These are phyloP conservation scores for Coleophoma eucalyptorum DNA, from an alignment of 2,329 filamentous ascomycete species.

Conservation along the genomic window DNA sequence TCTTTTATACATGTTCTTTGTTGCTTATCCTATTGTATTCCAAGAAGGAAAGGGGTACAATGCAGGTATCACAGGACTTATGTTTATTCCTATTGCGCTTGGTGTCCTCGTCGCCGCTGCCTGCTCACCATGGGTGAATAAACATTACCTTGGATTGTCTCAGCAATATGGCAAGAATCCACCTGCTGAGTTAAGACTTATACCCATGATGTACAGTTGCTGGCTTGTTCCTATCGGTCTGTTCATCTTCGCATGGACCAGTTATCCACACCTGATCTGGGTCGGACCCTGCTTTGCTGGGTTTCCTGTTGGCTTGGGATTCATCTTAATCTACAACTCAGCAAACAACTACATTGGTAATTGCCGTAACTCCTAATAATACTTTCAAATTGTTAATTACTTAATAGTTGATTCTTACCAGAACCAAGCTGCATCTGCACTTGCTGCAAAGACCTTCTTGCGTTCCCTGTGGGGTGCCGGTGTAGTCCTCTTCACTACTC, in stretches of 20 bases:
- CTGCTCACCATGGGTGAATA: not conserved
- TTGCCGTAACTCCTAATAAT: no score
- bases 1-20: slow-evolving; percentile 33
- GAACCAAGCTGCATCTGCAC: slow-evolving; percentile 74
- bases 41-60: slow-evolving; percentile 39
- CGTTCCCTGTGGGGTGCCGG: slow-evolving; percentile 77
- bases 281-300: slow-evolving; percentile 42
- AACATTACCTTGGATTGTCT: slow-evolving; percentile 6
- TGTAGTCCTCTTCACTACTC: slow-evolving; percentile 74
- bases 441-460: slow-evolving; percentile 79
- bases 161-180: slow-evolving; percentile 50
- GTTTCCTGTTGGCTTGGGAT: slow-evolving; percentile 36
- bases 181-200: slow-evolving; percentile 59
- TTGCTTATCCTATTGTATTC: slow-evolving; percentile 42
- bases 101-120: slow-evolving; percentile 24
- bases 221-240: slow-evolving; percentile 60
- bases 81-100: slow-evolving; percentile 50
- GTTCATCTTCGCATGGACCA: slow-evolving; percentile 69
- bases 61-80: slow-evolving; percentile 38
- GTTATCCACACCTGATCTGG: slow-evolving; percentile 52
- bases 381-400: no score
- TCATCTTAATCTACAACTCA: slow-evolving; percentile 61
- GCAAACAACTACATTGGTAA: not conserved
- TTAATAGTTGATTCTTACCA: slow-evolving; percentile 56
- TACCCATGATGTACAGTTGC: slow-evolving; percentile 57